A percentile compares a stretch with the other conserved stretches of the same genome.
phyloP scores from a whole-genome alignment of 129 eudicot genomes.

The Artemisia tridentata region DNA sequence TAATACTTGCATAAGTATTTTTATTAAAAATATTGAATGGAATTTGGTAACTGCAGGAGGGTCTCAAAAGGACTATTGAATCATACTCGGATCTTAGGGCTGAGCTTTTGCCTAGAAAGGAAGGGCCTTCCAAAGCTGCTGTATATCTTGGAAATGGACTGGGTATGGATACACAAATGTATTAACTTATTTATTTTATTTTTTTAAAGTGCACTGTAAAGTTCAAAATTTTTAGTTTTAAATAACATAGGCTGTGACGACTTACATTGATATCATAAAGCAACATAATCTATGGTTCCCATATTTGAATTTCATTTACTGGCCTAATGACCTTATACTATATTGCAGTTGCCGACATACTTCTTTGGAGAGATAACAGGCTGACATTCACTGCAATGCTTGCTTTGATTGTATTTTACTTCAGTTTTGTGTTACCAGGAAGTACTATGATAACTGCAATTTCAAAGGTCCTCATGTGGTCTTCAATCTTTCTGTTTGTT shows the following conservation, averaged over 20 bases:
- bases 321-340: not conserved
- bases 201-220: not conserved
- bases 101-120: slow-evolving; percentile 59
- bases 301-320: not conserved
- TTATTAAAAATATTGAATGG: slow-evolving; percentile 8
- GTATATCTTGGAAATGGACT: slow-evolving; percentile 71
- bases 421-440: slow-evolving; percentile 70
- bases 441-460: slow-evolving; percentile 63
- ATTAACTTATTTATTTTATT: not conserved
- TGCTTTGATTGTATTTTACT: slow-evolving; percentile 50
- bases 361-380: slow-evolving; percentile 83
- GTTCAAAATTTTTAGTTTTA: not conserved
- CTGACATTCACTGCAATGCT: slow-evolving; percentile 46
- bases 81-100: slow-evolving; percentile 88
- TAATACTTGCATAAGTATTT: not conserved
- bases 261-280: too few relatives aligned
- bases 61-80: slow-evolving; percentile 79
- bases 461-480: slow-evolving; percentile 55
- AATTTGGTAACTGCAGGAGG: slow-evolving; percentile 65
- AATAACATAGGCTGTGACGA: too few relatives aligned
- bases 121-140: slow-evolving; percentile 81
- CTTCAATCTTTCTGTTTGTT: slow-evolving; percentile 55
- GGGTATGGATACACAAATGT: slow-evolving; percentile 39
- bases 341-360: slow-evolving; percentile 79
- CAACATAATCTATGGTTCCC: not conserved